These are phyloP conservation scores for Geranium brycei DNA, from an alignment of 345 rosid species.

Conservation along the genomic window DNA sequence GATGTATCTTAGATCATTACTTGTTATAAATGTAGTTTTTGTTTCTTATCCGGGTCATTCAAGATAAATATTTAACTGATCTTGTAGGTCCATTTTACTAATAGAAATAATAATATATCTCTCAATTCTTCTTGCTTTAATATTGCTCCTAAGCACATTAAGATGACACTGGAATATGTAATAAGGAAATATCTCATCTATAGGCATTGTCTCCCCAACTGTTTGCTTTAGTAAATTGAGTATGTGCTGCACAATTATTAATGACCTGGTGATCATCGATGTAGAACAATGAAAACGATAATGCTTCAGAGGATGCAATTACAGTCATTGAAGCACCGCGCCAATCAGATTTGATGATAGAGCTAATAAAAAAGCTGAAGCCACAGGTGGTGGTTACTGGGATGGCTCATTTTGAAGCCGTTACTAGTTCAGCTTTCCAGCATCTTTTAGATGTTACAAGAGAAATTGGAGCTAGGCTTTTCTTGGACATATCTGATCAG, in stretches of 20 bases:
- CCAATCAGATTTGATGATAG: conserved; percentile 82
- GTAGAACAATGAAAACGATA: conserved; percentile 30
- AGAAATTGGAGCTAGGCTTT: conserved; percentile 70
- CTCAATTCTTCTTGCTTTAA: not conserved
- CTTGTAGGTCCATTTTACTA: no score
- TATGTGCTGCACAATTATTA: not conserved
- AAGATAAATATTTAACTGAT: not conserved
- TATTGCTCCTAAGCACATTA: not conserved
- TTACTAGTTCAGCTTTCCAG: conserved; percentile 82
- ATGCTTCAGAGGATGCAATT: conserved; percentile 35
- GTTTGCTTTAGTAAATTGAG: not conserved
- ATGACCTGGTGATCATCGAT: not conserved
- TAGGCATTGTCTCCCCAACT: not conserved
- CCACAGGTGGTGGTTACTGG: conserved; percentile 86
- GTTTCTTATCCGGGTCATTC: not conserved
- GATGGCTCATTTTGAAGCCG: conserved; percentile 74
- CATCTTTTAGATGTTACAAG: conserved; percentile 69
- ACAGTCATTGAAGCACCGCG: conserved; percentile 89
- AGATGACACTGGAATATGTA: not conserved
- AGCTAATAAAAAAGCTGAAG: conserved; percentile 71
- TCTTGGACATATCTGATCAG: conserved; percentile 87
- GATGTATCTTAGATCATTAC: not conserved
- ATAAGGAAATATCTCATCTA: not conserved
- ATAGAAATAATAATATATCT: no score
- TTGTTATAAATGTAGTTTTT: not conserved